These are phyloP conservation scores for Trichophyton equinum DNA, from an alignment of 2,329 filamentous ascomycete genomes.

Conservation along the genomic window DNA sequence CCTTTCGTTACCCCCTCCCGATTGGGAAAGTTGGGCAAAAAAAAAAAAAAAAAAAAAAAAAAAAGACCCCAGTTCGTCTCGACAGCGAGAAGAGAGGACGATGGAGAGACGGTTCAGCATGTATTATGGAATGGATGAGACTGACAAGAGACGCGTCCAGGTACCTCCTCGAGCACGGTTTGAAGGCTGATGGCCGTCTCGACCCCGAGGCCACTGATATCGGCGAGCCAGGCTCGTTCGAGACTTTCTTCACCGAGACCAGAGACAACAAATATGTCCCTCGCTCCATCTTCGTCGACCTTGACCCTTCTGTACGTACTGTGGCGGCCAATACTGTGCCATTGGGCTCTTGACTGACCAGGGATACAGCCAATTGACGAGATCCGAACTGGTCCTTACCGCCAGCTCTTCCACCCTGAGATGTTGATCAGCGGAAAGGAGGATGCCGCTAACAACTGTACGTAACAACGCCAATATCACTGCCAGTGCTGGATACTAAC, in stretches of 20 bases:
- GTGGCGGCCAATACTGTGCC: background rate
- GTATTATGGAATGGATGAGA: background rate
- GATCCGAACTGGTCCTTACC: constrained; percentile 51
- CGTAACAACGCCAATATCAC: constrained; percentile 11
- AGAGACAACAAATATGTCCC: constrained; percentile 54
- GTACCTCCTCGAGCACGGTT: constrained; percentile 54
- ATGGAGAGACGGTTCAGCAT: background rate
- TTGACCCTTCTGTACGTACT: constrained; percentile 47
- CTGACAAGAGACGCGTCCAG: constrained; percentile 23
- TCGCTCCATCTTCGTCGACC: constrained; percentile 54
- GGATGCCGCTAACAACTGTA: constrained; percentile 57
- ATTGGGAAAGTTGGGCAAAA: background rate
- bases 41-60: background rate
- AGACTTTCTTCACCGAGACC: constrained; percentile 57
- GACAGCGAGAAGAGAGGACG: background rate
- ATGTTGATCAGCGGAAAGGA: constrained; percentile 56
- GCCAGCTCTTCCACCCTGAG: constrained; percentile 54
- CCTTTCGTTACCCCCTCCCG: constrained; percentile 7
- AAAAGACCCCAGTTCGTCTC: background rate
- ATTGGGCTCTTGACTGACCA: constrained; percentile 10
- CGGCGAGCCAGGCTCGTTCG: constrained; percentile 45
- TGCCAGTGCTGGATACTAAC: constrained; percentile 1
- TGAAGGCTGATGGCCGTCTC: constrained; percentile 47
- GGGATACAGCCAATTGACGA: constrained; percentile 47
- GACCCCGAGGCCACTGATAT: constrained; percentile 44